Conservation (phyloP, 169 alveolate species). For the Besnoitia besnoiti region DNA sequence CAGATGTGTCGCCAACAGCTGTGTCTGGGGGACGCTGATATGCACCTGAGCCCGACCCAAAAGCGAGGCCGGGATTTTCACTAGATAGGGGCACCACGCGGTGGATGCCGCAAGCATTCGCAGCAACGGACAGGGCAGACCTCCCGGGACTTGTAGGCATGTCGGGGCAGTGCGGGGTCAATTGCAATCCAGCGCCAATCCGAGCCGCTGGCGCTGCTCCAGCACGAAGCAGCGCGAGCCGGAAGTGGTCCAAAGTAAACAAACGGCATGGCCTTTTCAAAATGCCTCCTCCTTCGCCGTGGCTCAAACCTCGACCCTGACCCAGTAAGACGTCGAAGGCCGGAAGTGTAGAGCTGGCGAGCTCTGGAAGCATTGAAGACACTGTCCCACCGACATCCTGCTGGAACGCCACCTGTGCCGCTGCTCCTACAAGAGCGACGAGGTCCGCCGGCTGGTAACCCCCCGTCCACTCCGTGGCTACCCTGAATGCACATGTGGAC, state of each 20-base stretch:
- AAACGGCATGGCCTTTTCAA: background rate
- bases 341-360: background rate
- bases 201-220: background rate
- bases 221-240: background rate
- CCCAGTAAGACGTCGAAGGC: background rate
- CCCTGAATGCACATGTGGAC: no score
- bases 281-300: background rate
- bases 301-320: background rate
- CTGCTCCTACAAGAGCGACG: background rate
- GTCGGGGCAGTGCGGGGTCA: background rate
- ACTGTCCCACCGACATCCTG: background rate
- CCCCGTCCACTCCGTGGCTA: background rate
- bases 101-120: background rate
- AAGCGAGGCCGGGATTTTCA: background rate
- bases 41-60: background rate
- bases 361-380: background rate
- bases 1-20: no score
- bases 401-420: background rate
- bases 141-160: background rate
- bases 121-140: background rate
- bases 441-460: constrained; percentile 30
- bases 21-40: background rate
- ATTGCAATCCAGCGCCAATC: background rate
- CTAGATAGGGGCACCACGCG: background rate
- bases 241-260: background rate